Evolutionary conservation across 2,329 filamentous ascomycete genomes (phyloP), one percentile per base, ranked within the genome.

Genomic region (Diaporthe sp.): DNA sequence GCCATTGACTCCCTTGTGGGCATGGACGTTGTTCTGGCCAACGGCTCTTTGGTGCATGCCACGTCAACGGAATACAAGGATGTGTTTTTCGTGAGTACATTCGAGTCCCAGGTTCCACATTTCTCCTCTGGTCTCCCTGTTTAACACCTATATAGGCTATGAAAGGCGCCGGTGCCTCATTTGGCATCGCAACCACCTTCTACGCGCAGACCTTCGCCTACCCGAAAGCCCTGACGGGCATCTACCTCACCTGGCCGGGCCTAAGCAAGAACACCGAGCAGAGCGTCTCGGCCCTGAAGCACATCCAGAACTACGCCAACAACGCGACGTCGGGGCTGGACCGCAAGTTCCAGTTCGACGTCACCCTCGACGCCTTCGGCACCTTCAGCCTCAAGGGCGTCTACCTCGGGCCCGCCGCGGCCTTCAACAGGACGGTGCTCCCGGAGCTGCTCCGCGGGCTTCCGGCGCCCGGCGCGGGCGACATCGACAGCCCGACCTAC

Each of bases 1-100:
- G 84, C 88, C 2, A 82, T 90, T 61, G 89, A 91, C 75, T 85
- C 86, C 34, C 84, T 91, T 28, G 78, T 86, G 13, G 86, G 81
- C n/a, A 81, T 88, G 3, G 85, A 87, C 42, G 87, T 89, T 1
- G 86, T 90, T 0, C 82, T 88, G 22, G 80, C 82, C 8, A 78
- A 82, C 61, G 82, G 82, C 7, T 72, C 69, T 1, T 2, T 67
- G 74, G 75, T 81, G 4, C 70, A 46, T 9, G 78, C 77, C 9
- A 74, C 77, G n/a, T 44, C 76, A 15, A 34, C 58, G 0, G 22
- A 77, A 17, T 77, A 83, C 34, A 28, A 58, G 2, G 79, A 82
- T 2, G 62, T 83, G 1, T 83, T 79, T 49, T 79, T 77, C 15
- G 82, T 83, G 71, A 76, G 81, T 79, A 17, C 25, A 22, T 3